phyloP scores from a whole-genome alignment of 2,329 filamentous ascomycete species.

The Penicillium griseofulvum region DNA sequence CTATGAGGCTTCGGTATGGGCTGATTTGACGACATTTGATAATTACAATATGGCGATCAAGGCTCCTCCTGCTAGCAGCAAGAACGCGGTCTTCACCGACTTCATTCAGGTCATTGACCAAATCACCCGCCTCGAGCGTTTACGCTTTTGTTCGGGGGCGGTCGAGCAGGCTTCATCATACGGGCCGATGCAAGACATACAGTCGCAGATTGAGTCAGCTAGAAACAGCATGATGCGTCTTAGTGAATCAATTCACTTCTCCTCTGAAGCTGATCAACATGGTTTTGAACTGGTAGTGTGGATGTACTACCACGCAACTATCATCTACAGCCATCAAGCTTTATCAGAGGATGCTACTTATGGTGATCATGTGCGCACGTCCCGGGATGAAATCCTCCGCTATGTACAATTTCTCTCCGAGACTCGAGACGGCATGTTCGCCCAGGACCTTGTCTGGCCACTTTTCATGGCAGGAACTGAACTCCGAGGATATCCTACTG shows the following conservation, averaged over 20 bases:
- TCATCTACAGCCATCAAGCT: slow-evolving; percentile 21
- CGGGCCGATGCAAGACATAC: neutral
- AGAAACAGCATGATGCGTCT: slow-evolving; percentile 4
- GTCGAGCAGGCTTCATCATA: neutral
- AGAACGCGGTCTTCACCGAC: slow-evolving; percentile 18
- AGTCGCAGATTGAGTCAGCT: slow-evolving; percentile 3
- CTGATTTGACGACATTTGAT: slow-evolving; percentile 18
- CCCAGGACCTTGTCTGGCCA: slow-evolving; percentile 30
- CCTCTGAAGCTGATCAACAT: slow-evolving; percentile 10
- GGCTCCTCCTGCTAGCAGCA: slow-evolving; percentile 4
- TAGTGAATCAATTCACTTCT: slow-evolving; percentile 1
- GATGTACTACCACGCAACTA: slow-evolving; percentile 22
- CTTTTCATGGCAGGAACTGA: slow-evolving; percentile 28
- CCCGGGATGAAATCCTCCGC: slow-evolving; percentile 13
- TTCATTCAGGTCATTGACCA: slow-evolving; percentile 20
- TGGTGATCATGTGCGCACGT: neutral
- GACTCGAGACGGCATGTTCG: slow-evolving; percentile 15
- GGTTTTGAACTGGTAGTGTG: slow-evolving; percentile 15
- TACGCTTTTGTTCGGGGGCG: neutral
- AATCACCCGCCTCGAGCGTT: slow-evolving; percentile 18
- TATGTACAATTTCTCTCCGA: slow-evolving; percentile 5
- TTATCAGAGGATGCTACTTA: slow-evolving; percentile 1
- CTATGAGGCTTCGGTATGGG: slow-evolving; percentile 18
- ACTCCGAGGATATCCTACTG: slow-evolving; percentile 8
- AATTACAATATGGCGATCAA: slow-evolving; percentile 9